phyloP scores from a whole-genome alignment of 2,329 filamentous ascomycete species.

The Phialemoniopsis sp. region DNA sequence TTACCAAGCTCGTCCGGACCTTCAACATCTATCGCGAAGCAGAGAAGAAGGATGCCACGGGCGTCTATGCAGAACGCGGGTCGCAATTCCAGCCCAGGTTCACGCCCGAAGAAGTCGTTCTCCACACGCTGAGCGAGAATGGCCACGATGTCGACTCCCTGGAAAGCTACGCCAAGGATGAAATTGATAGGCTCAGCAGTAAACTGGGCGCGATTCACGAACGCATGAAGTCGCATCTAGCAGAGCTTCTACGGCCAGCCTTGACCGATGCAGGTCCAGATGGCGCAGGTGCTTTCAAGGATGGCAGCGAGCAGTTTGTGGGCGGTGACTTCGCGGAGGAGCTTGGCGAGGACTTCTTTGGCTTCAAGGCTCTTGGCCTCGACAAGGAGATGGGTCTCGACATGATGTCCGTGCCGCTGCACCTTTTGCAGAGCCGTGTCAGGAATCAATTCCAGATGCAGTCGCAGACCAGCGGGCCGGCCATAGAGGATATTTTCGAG shows the following conservation, averaged over 20 bases:
- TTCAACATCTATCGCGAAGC: slow-evolving; percentile 80
- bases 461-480: slow-evolving; percentile 55
- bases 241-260: slow-evolving; percentile 89
- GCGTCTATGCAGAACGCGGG: slow-evolving; percentile 31
- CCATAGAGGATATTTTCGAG: slow-evolving; percentile 59
- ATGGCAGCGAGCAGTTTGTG: slow-evolving; percentile 95
- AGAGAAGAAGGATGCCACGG: slow-evolving; percentile 63
- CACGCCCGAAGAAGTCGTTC: slow-evolving; percentile 76
- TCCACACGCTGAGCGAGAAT: slow-evolving; percentile 82
- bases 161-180: slow-evolving; percentile 86
- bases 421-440: slow-evolving; percentile 88
- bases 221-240: slow-evolving; percentile 86
- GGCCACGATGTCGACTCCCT: slow-evolving; percentile 78
- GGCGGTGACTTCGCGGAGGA: slow-evolving; percentile 97
- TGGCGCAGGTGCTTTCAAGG: slow-evolving; percentile 87
- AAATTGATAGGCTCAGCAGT: slow-evolving; percentile 78
- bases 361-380: slow-evolving; percentile 91
- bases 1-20: slow-evolving; percentile 75
- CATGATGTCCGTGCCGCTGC: slow-evolving; percentile 84
- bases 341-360: slow-evolving; percentile 97
- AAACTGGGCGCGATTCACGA: slow-evolving; percentile 87
- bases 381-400: slow-evolving; percentile 87
- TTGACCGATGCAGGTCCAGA: slow-evolving; percentile 76
- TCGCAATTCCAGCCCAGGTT: slow-evolving; percentile 59
- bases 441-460: slow-evolving; percentile 81